phyloP scores from a whole-genome alignment of 2,329 filamentous ascomycete genomes.

The Bipolaris cookei region DNA sequence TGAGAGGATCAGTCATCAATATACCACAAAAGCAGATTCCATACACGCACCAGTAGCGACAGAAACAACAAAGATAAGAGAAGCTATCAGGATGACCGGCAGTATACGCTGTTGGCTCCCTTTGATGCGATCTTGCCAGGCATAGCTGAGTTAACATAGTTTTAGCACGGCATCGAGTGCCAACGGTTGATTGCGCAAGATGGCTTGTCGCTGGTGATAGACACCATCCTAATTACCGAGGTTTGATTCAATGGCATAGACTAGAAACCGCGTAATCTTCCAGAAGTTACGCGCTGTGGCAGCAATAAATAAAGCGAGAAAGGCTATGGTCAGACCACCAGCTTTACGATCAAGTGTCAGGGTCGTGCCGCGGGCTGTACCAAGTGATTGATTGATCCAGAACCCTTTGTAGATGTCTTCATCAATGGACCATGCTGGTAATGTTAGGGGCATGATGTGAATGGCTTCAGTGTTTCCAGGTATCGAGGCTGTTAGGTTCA shows the following conservation, averaged over 20 bases:
- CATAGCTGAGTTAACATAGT: neutral
- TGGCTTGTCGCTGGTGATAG: neutral
- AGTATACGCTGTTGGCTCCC: neutral
- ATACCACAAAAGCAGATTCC: neutral
- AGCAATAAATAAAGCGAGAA: no score
- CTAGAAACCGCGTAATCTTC: neutral
- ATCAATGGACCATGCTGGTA: neutral
- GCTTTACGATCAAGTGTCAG: neutral
- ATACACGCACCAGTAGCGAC: neutral
- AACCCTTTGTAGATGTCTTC: neutral
- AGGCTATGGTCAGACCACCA: no score
- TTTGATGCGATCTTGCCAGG: neutral
- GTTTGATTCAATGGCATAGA: neutral
- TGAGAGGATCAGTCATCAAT: neutral
- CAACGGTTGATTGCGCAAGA: neutral
- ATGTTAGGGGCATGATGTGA: neutral
- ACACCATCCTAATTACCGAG: neutral
- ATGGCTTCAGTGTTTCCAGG: neutral
- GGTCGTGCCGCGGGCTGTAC: neutral
- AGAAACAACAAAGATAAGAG: neutral
- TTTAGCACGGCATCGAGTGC: neutral
- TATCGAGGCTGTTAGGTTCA: neutral
- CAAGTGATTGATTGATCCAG: neutral
- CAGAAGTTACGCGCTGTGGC: no score
- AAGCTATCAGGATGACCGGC: neutral